These are phyloP conservation scores for Glycine soja DNA, from an alignment of 306 rosid species.

Conservation along the genomic window DNA sequence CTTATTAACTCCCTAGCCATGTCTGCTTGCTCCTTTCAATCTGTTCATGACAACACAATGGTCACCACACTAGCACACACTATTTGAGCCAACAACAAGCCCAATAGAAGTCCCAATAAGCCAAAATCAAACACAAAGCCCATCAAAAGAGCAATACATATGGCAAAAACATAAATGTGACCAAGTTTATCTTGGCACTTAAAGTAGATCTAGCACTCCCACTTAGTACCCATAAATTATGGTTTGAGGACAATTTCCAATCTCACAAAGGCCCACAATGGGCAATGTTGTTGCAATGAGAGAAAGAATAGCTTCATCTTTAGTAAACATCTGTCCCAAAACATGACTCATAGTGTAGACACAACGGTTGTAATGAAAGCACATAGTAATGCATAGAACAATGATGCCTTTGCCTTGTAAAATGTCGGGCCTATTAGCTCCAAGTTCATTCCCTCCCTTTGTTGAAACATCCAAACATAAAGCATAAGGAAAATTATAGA, in stretches of 20 bases:
- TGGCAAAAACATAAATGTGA: constrained; percentile 49
- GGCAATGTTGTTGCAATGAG: constrained; percentile 13
- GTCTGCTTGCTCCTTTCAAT: constrained; percentile 49
- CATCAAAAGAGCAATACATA: constrained; percentile 41
- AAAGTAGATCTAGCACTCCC: constrained; percentile 52
- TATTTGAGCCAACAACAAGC: constrained; percentile 51
- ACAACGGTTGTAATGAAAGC: constrained; percentile 36
- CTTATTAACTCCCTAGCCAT: constrained; percentile 31
- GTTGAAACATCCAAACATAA: constrained; percentile 55
- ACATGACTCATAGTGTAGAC: constrained; percentile 57
- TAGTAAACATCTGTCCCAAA: constrained; percentile 40
- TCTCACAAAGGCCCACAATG: constrained; percentile 44
- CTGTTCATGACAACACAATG: constrained; percentile 33
- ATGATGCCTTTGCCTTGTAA: constrained; percentile 46
- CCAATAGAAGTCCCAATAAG: constrained; percentile 50
- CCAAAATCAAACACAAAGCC: constrained; percentile 44
- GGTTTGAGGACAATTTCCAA: constrained; percentile 61
- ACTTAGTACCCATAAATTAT: constrained; percentile 53
- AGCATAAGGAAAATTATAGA: constrained; percentile 53
- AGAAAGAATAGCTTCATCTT: constrained; percentile 38
- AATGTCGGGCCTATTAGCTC: constrained; percentile 41
- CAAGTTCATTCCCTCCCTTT: constrained; percentile 55
- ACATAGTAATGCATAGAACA: constrained; percentile 37
- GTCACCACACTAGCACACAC: constrained; percentile 44
- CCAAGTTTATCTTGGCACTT: constrained; percentile 45